Evolutionary conservation across 768 basidiomycete species (phyloP).

Genomic region (Roridomyces roridus): DNA sequence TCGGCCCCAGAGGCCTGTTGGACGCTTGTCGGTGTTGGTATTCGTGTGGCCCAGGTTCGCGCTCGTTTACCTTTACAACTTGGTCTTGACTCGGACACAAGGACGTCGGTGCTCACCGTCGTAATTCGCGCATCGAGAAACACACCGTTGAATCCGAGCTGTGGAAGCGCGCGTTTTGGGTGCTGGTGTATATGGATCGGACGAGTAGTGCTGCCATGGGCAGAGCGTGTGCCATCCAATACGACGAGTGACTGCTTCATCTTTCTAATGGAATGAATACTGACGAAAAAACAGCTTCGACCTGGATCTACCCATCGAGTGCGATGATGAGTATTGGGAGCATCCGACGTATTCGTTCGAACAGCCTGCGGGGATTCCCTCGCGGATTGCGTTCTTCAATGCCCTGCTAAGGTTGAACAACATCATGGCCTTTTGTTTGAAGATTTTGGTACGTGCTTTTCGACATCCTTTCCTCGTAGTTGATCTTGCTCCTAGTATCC

Average conservation of each 20-base stretch:
- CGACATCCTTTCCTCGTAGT: neutral
- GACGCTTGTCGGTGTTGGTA: constrained; percentile 64
- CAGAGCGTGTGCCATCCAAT: constrained; percentile 34
- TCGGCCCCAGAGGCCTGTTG: constrained; percentile 70
- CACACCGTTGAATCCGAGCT: constrained; percentile 68
- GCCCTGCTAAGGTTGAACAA: constrained; percentile 61
- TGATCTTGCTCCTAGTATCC: constrained; percentile 53
- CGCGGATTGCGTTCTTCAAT: constrained; percentile 60
- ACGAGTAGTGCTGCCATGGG: constrained; percentile 60
- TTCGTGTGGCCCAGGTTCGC: constrained; percentile 20
- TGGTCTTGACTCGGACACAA: constrained; percentile 59
- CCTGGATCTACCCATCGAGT: constrained; percentile 64
- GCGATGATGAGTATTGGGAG: constrained; percentile 78
- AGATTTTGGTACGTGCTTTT: constrained; percentile 53
- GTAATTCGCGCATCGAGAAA: constrained; percentile 35
- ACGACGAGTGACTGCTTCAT: constrained; percentile 46
- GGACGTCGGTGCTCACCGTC: constrained; percentile 24
- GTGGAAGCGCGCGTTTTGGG: constrained; percentile 77
- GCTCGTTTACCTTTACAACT: constrained; percentile 47
- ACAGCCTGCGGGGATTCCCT: constrained; percentile 66
- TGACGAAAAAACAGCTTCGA: constrained; percentile 60
- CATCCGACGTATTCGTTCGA: constrained; percentile 57
- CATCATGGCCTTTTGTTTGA: constrained; percentile 63
- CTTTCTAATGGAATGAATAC: neutral
- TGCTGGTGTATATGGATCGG: constrained; percentile 44